Conservation (phyloP, 768 basidiomycete species). For the Trametes cingulata region DNA sequence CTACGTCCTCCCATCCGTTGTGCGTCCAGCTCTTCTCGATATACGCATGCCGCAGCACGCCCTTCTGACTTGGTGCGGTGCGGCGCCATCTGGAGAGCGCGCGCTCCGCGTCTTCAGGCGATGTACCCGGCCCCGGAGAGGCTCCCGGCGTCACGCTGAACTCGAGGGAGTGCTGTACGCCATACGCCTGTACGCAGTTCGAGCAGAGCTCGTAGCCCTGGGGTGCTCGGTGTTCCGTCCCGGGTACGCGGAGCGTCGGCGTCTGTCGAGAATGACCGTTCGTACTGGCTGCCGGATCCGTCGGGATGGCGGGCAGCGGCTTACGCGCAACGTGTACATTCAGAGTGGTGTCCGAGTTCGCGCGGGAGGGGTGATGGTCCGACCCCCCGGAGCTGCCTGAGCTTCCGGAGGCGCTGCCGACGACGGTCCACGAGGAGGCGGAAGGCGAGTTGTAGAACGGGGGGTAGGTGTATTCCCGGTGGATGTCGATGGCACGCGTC, state of each 20-base stretch:
- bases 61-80: constrained; percentile 70
- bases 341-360: constrained; percentile 17
- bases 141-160: constrained; percentile 51
- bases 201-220: constrained; percentile 86
- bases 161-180: constrained; percentile 76
- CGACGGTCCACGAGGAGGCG: constrained; percentile 29
- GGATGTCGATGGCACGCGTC: constrained; percentile 38
- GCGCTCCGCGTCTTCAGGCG: constrained; percentile 54
- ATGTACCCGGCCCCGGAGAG: constrained; percentile 45
- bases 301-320: constrained; percentile 1
- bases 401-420: constrained; percentile 17
- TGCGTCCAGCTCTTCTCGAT: constrained; percentile 85
- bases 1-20: constrained; percentile 85
- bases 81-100: constrained; percentile 61
- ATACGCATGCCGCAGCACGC: constrained; percentile 81
- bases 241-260: not conserved
- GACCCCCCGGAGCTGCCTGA: constrained; percentile 13
- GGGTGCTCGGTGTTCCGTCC: constrained; percentile 7
- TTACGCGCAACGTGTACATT: not conserved
- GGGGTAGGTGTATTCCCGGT: constrained; percentile 24
- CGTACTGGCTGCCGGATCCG: not conserved
- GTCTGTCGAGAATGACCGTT: constrained; percentile 1
- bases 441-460: constrained; percentile 18
- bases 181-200: constrained; percentile 74
- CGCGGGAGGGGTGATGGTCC: constrained; percentile 8